Evolutionary conservation across 805 yeast species (phyloP).

Genomic region (Candida ovalis): DNA sequence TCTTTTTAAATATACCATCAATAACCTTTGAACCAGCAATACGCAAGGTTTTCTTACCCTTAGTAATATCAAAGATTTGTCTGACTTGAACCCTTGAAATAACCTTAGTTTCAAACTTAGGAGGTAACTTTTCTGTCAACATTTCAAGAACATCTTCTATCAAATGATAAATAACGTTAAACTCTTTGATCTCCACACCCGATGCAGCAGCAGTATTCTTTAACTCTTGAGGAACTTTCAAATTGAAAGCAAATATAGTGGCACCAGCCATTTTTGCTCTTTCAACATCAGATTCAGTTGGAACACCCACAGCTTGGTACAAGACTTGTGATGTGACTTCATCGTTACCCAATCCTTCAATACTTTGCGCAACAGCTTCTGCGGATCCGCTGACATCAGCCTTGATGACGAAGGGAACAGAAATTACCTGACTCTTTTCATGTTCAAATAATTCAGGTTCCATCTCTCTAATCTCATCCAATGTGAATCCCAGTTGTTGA

Average conservation of each 20-base stretch:
- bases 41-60: conserved; percentile 47
- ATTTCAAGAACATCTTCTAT: conserved; percentile 76
- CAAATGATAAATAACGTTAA: conserved; percentile 81
- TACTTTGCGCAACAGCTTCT: conserved; percentile 85
- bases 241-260: conserved; percentile 72
- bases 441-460: conserved; percentile 31
- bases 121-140: conserved; percentile 57
- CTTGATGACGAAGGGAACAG: conserved; percentile 65
- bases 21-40: conserved; percentile 87
- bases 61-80: conserved; percentile 68
- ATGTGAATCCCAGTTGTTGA: conserved; percentile 55
- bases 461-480: conserved; percentile 39
- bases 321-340: conserved; percentile 73
- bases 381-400: conserved; percentile 95
- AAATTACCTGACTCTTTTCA: conserved; percentile 28
- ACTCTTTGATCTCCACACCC: conserved; percentile 57
- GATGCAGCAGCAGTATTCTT: conserved; percentile 51
- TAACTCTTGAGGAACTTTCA: conserved; percentile 62
- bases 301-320: conserved; percentile 73
- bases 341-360: conserved; percentile 79
- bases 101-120: conserved; percentile 62
- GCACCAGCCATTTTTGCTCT: conserved; percentile 72
- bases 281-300: conserved; percentile 62
- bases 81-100: conserved; percentile 65
- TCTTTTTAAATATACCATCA: conserved; percentile 62